Base-by-base conservation (phyloP, 495 filamentous ascomycete genomes). In the Tirmania nivea region DNA sequence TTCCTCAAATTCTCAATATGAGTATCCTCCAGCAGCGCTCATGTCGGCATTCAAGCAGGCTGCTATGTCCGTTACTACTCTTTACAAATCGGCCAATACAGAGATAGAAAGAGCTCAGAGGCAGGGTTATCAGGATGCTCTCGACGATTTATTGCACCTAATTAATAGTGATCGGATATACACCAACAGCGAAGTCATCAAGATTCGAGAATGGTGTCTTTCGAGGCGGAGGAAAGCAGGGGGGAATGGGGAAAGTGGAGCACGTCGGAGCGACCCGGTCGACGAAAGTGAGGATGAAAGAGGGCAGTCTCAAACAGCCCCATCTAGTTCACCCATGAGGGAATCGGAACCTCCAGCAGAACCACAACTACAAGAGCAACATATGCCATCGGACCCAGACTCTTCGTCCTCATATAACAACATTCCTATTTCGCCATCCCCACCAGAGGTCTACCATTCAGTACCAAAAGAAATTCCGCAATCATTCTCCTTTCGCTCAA, bases 41-140 rank as follows among this genome's bases (percentile, higher is more conserved):
- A 75, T 93, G 49, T 80, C 87, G 52, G 78, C 84, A 52, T 99
- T 99, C 74, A 88, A 83, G 65, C 75, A 80, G 37, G 92, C 92
- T 20, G 92, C 92, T 12, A 72, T 95, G 19, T 93, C 92, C 3
- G 88, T 96, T 52, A 96, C 92, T 49, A 89, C 87, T 57, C 79
- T 99, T 34, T 96, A 95, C 69, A 94, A 94, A 66, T 84, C 79
- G 52, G 86, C 89, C 14, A 80, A 81, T 2, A 71, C 76, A 52
- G 81, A 85, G 19, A 78, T 84, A 59, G 59, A 59, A 35, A 59
- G 62, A 9, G 74, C 86, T 16, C 77, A 79, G 20, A 69, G 74
- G 10, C 77, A 83, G 39, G 92, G 92, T 6, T 96, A 95, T 60
- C 87, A 94, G 62, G 87, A 96, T 56, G 92, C 87, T 25, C 72